Evolutionary conservation across 192 early-diverging fungal genomes (phyloP), one percentile per base, ranked within the genome.

Genomic region (Coemansia sp.): DNA sequence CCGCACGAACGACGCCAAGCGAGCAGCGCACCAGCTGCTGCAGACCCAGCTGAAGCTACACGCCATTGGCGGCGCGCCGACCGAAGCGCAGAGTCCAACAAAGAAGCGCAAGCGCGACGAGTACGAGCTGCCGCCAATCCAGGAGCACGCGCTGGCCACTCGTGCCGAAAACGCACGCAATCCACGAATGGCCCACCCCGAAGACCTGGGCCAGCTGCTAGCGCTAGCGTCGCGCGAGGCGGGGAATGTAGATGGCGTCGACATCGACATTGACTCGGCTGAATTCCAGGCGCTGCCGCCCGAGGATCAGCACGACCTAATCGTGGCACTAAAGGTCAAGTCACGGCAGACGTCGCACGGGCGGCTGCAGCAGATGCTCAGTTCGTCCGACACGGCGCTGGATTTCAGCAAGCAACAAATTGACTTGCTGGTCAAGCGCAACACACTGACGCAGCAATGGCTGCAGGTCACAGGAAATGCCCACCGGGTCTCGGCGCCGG

Each of bases 391-490:
- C 8, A 90, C 81, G 1, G 80, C 92, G 0, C 56, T 87, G 38
- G 93, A 98, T 53, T 99, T 99, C 67, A 92, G 89, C 44, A 81
- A 85, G 39, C 71, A 88, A 38, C 97, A 99, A 59, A 95, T 99
- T 55, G 66, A 89, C 17, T 73, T 88, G 15, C 78, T 98, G 12
- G 83, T 91, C 14, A 83, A 85, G 31, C 70, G 97, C 21, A 95
- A 95, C 63, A 80, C 79, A 25, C 76, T 96, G 42, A 99, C 90
- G 3, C 90, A 96, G 58, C 83, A 86, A 50, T 69, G 80, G 65
- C 58, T 87, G 23, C 67, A 78, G 35, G 79, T 81, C 25, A 73
- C 62, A 4, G 79, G 79, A 1, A 60, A 68, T 14, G 52, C 48
- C 1, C 67, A 64, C 41, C 68, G 64, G 2, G 39, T 39, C 19